Base-by-base conservation (phyloP, 352 stramenopile genomes). In the Phytophthora tubulina region DNA sequence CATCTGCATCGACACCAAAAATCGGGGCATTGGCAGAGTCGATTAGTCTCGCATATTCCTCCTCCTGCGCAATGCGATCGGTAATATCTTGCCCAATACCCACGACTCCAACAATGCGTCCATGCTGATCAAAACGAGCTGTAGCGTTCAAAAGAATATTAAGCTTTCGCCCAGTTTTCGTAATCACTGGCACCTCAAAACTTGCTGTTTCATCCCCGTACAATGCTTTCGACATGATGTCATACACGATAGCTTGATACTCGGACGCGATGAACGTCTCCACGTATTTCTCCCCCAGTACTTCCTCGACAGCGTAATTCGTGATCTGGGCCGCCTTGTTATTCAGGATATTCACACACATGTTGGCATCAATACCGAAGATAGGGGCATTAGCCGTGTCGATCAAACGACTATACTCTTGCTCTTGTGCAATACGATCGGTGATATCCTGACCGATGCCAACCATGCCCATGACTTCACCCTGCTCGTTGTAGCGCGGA, bases 371-470 rank as follows among this genome's bases (percentile, higher is more conserved):
- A n/a, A 92, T 64, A 27, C 84, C 86, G 50, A 94, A 91, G 35
- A 92, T 92, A 1, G 85, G 81, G 35, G 83, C 79, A 66, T 94
- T 92, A 3, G 86, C 84, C 32, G 78, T 91, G 54, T 94, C 86
- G 48, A 94, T 89, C 21, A 94, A 63, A n/a, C 83, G 69, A 46
- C 64, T 81, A 41, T 90, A 88, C 48, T 93, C 90, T 49, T 93
- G 87, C 36, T 96, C 80, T 53, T 89, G 79, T 0, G 77, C 79
- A 38, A 87, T 86, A 14, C 79, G 75, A 38, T 83, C 79, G 3
- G 84, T 88, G 38, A 91, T 88, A 56, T 94, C 88, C 56, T 93
- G 85, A 6, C 84, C 86, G 50, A 95, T 93, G 9, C 88, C 84
- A 0, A 94, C 83, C 52, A 94, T 88, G 49, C 89, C 90, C 63